Base-by-base conservation (phyloP, 208 protist species). In the Leishmania guyanensis region DNA sequence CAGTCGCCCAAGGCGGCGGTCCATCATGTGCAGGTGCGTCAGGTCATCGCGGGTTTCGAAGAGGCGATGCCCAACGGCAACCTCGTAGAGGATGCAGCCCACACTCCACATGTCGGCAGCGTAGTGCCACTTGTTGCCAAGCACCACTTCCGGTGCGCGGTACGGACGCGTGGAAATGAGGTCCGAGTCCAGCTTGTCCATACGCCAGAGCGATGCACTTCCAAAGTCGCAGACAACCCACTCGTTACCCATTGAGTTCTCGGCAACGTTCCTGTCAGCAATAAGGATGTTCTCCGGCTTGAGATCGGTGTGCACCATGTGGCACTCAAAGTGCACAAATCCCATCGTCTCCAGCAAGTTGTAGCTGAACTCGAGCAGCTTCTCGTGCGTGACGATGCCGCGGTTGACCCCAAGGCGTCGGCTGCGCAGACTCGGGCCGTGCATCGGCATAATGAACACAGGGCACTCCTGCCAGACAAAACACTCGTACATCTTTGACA, bases 211-310 rank as follows among this genome's bases (percentile, higher is more conserved):
- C 10, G 90, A 93, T 1, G 95, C 89, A 66, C 92, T 98, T n/a
- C 95, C 95, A 88, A 98, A 98, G 84, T 98, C 95, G 80, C 92
- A 96, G 39, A 98, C 79, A 12, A 95, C 83, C 92, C 93, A 98
- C 48, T 73, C 79, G 54, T 88, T 68, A 3, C 92, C 93, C 72
- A 96, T 70, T 26, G 82, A 88, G 75, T 84, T 80, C 43, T 89
- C 84, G 3, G 88, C 78, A 3, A 86, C 86, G 48, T 87, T 58
- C 48, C 90, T 85, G 82, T 96, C 90, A 6, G 88, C 86, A n/a
- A 97, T 77, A 26, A 99, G 89, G 65, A 99, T 97, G 91, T 99
- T 99, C 82, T 99, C 98, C 5, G 98, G 98, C 84, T 99, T 99
- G 4, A 99, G 77, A 83, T 99, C 98, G 12, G 98, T 99, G 91